Evolutionary conservation across 495 filamentous ascomycete species (phyloP), one percentile per base, ranked within the genome.

Genomic region (Xylaria longipes): DNA sequence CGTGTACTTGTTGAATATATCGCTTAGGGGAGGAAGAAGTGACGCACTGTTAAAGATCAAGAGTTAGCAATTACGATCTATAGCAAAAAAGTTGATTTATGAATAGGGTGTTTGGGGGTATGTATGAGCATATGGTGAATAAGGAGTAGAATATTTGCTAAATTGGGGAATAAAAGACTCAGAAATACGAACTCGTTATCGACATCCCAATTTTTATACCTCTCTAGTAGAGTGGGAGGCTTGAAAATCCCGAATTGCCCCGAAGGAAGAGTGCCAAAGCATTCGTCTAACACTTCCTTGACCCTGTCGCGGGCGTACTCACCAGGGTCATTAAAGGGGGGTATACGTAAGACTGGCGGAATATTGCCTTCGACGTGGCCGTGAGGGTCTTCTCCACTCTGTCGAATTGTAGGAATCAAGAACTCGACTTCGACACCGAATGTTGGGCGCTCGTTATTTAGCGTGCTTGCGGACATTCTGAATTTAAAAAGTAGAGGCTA

Each of bases 381-480:
- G 14, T 65, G 64, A 12, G 60, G 69, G 12, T 76, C 76, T 0
- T 29, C 1, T 0, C n/a, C 33, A 1, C n/a, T 17, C 0, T 29
- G 7, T 11, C 1, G 11, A 4, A 79, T 14, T n/a, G 35, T 73
- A 0, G 77, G 71, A 4, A 80, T 25, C 2, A 75, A 17, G 31
- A 82, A 82, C 60, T 82, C 80, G 0, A 80, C 31, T 29, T 82
- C 79, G 11, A 82, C 71, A 0, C 80, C 79, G 29, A 80, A 82
- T 0, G 77, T 80, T 9, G 71, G 65, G 2, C 48, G 69, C 0
- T 41, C 29, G 48, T 27, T 65, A 54, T 0, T 20, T 27, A 46
- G 22, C 0, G 15, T 52, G 27, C 17, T 27, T 60, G 50, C 22
- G 54, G 74, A 58, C 73, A 70, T 72, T 31, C 3, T n/a, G 39